phyloP scores from a whole-genome alignment of 2,329 filamentous ascomycete species.

The Truncatella angustata region DNA sequence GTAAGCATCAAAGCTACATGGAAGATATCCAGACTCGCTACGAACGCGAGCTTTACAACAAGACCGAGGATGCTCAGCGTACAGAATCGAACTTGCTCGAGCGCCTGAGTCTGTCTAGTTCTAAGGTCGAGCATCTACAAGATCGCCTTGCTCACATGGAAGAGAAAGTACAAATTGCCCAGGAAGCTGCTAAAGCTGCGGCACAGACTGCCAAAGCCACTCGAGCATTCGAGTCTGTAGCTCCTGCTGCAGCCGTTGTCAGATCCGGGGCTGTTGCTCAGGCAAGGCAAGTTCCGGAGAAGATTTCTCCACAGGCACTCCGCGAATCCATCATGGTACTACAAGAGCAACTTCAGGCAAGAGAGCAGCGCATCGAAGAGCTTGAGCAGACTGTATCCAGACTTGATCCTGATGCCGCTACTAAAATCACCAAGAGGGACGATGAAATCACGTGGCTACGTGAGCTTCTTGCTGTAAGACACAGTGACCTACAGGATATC shows the following conservation, averaged over 20 bases:
- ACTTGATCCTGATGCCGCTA: conserved; percentile 72
- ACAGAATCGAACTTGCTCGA: conserved; percentile 78
- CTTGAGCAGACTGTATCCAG: conserved; percentile 71
- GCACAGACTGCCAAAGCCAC: conserved; percentile 30
- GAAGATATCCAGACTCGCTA: conserved; percentile 76
- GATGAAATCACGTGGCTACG: conserved; percentile 94
- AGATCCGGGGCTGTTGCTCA: conserved; percentile 38
- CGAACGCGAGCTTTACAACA: conserved; percentile 69
- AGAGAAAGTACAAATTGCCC: conserved; percentile 87
- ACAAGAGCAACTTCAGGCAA: conserved; percentile 94
- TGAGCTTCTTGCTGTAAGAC: conserved; percentile 85
- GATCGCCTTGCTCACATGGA: conserved; percentile 83
- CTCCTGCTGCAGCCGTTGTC: conserved; percentile 43
- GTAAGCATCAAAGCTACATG: conserved; percentile 65
- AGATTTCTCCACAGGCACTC: conserved; percentile 89
- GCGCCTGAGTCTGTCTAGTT: conserved; percentile 75
- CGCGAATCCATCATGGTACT: conserved; percentile 95
- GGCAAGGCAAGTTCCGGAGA: conserved; percentile 64
- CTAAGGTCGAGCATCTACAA: conserved; percentile 81
- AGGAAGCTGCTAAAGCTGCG: conserved; percentile 72
- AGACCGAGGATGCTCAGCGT: conserved; percentile 77
- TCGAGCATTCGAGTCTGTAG: conserved; percentile 40
- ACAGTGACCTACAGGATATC: conserved; percentile 90
- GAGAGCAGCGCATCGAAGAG: conserved; percentile 84
- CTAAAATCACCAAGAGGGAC: conserved; percentile 85